phyloP scores from a whole-genome alignment of 148 eudicot genomes.

The Amaranthus cruentus region DNA sequence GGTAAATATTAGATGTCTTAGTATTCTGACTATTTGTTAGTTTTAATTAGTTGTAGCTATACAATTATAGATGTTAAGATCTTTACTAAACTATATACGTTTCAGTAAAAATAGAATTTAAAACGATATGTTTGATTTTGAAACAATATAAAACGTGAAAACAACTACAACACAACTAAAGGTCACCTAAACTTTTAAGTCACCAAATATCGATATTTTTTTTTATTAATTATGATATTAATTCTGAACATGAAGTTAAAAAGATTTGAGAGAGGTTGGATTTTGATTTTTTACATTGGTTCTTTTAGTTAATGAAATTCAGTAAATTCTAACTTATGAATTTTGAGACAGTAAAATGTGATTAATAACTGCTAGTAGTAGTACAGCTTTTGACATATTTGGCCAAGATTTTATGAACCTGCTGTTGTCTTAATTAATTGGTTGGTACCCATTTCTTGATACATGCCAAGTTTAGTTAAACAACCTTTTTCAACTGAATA shows the following conservation, averaged over 20 bases:
- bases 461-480: conserved; percentile 19
- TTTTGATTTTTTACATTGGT: not conserved
- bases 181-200: too few species aligned
- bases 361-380: conserved; percentile 17
- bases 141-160: too few species aligned
- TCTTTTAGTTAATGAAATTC: not conserved
- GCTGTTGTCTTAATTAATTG: conserved; percentile 3
- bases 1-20: too few species aligned
- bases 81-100: too few species aligned
- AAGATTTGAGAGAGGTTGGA: not conserved
- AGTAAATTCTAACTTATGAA: not conserved
- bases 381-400: conserved; percentile 14
- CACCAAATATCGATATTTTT: too few species aligned
- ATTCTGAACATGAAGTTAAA: not conserved
- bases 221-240: too few species aligned
- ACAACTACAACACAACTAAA: too few species aligned
- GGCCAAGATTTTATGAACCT: conserved; percentile 18
- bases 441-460: conserved; percentile 23
- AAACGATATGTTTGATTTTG: too few species aligned
- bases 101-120: too few species aligned
- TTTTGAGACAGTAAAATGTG: conserved; percentile 15
- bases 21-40: too few species aligned
- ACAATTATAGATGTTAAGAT: too few species aligned
- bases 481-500: not conserved
- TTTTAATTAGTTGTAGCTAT: too few species aligned